These are phyloP conservation scores for Scenedesmus sp. DNA, from an alignment of 163 green algal species.

Conservation along the genomic window DNA sequence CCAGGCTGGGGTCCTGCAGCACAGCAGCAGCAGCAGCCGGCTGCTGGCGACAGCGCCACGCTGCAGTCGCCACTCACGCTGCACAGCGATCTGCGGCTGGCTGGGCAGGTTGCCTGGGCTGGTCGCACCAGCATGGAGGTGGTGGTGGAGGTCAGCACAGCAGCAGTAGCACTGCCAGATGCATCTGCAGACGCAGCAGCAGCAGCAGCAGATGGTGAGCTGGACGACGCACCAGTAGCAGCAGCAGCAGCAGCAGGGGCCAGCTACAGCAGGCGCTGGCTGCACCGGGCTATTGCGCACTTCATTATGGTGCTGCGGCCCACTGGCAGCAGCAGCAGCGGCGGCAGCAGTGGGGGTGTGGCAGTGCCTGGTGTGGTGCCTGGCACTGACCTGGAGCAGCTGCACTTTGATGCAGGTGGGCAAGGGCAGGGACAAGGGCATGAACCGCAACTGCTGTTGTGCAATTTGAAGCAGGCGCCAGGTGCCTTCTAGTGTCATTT, in stretches of 20 bases:
- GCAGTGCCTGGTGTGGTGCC: constrained; percentile 46
- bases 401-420: constrained; percentile 49
- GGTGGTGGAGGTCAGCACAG: constrained; percentile 55
- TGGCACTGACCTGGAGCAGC: constrained; percentile 34
- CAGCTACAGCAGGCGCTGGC: constrained; percentile 31
- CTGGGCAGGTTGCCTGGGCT: constrained; percentile 55
- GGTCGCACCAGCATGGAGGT: constrained; percentile 65
- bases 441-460: not conserved
- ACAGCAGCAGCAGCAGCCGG: constrained; percentile 42
- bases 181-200: constrained; percentile 3
- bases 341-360: not conserved
- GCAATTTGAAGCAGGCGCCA: not conserved
- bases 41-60: not conserved
- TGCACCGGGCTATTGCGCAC: constrained; percentile 45
- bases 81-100: constrained; percentile 46
- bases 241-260: constrained; percentile 26
- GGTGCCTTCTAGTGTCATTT: not conserved
- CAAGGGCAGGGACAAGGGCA: not conserved
- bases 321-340: constrained; percentile 8
- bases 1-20: not conserved
- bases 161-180: not conserved
- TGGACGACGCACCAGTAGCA: not conserved
- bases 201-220: not conserved
- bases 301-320: constrained; percentile 59
- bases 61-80: constrained; percentile 40